These are phyloP conservation scores for Anthostomella pinea DNA, from an alignment of 2,329 filamentous ascomycete species.

Conservation along the genomic window DNA sequence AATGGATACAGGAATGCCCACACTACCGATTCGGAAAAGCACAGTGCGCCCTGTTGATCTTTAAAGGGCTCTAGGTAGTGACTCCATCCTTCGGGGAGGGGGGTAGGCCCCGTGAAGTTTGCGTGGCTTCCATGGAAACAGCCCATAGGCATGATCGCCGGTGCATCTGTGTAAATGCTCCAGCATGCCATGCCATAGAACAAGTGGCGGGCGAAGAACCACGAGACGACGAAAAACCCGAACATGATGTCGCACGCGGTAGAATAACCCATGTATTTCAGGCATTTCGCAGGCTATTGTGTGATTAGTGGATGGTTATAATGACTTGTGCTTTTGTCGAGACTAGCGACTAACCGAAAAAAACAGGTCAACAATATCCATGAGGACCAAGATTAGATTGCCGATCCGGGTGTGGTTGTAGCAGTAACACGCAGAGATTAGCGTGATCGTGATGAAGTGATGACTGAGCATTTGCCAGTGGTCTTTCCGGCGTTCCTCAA, in stretches of 20 bases:
- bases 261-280: conserved; percentile 82
- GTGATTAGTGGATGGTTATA: conserved; percentile 7
- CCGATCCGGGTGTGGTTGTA: conserved; percentile 87
- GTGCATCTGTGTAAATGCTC: conserved; percentile 70
- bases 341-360: conserved; percentile 66
- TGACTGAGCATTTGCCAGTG: conserved; percentile 95
- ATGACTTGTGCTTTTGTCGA: background rate
- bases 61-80: conserved; percentile 74
- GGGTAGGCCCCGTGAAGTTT: conserved; percentile 53
- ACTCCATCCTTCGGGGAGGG: conserved; percentile 49
- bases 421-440: conserved; percentile 79
- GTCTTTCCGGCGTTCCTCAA: conserved; percentile 92
- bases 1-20: conserved; percentile 76
- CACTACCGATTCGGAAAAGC: conserved; percentile 73
- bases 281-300: conserved; percentile 76
- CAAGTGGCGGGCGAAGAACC: conserved; percentile 81
- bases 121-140: conserved; percentile 65
- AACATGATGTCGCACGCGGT: conserved; percentile 79
- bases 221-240: conserved; percentile 79
- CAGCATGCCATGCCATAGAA: conserved; percentile 78
- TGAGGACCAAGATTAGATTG: conserved; percentile 83
- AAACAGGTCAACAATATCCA: conserved; percentile 90
- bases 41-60: conserved; percentile 69
- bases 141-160: conserved; percentile 59
- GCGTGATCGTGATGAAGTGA: conserved; percentile 81